A percentile compares a stretch with the other conserved stretches of the same genome.
These are phyloP conservation scores for Rubia tinctorum DNA, from an alignment of 305 asterid species.

Conservation along the genomic window DNA sequence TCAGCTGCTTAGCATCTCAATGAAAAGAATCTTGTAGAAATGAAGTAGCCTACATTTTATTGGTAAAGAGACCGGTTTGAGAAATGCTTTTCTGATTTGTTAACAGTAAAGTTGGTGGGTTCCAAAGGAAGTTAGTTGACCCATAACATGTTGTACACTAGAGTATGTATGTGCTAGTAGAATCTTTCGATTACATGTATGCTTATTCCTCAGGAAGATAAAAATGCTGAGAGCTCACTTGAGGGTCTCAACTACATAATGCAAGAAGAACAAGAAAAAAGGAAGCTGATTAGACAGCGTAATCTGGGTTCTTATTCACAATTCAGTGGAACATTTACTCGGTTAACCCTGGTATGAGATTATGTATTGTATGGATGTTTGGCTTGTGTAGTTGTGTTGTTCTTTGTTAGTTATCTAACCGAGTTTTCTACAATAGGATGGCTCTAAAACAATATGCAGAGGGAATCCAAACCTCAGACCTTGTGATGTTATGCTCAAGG, in stretches of 20 bases:
- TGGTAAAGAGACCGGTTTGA: background rate
- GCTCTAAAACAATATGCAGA: slow-evolving; percentile 76
- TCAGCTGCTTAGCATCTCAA: slow-evolving; percentile 3
- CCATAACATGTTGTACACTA: background rate
- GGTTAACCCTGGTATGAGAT: slow-evolving; percentile 65
- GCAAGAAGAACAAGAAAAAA: slow-evolving; percentile 70
- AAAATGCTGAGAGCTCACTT: slow-evolving; percentile 39
- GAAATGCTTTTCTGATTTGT: background rate
- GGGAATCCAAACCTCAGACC: slow-evolving; percentile 84
- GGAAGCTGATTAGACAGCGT: slow-evolving; percentile 53
- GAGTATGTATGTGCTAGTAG: background rate
- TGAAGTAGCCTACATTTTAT: background rate
- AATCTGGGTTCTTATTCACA: slow-evolving; percentile 62
- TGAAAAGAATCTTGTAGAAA: background rate
- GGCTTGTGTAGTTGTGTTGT: background rate
- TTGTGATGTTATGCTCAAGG: slow-evolving; percentile 55
- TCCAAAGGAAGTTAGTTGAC: background rate
- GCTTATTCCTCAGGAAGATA: slow-evolving; percentile 57
- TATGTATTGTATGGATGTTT: slow-evolving; percentile 16
- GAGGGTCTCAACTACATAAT: slow-evolving; percentile 63
- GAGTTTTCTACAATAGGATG: slow-evolving; percentile 57
- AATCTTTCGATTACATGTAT: background rate
- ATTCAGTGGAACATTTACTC: slow-evolving; percentile 86
- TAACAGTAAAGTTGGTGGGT: background rate
- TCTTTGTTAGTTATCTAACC: slow-evolving; percentile 5